Base-by-base conservation (phyloP, 106 monocot genomes). In the Dioscorea alata region DNA sequence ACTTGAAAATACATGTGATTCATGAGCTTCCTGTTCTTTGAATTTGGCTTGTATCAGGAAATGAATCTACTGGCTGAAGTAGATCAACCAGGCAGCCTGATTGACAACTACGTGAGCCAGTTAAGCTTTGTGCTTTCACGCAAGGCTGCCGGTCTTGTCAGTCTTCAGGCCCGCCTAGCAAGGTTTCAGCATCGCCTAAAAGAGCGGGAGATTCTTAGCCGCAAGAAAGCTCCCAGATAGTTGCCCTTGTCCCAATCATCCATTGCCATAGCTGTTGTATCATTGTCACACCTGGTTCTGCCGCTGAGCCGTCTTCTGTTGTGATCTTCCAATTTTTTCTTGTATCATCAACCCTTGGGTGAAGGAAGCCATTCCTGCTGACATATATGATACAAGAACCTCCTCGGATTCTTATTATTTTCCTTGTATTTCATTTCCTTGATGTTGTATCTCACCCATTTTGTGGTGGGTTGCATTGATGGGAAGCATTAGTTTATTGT, bases 1-100 rank as follows among this genome's bases (percentile, higher is more conserved):
- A 28, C 28, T 28, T 28, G 28, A 28, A 28, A 28, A 42, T 42
- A 6, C 10, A 19, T 19, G 0, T 56, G 54, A 56, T 56, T 18
- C 54, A 56, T 56, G 13, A 12, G 28, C 63, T 16, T 63, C 31
- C 25, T 60, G 34, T 50, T 23, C 13, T 42, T 5, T 10, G 42
- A 42, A 10, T 2, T 28, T 25, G 49, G 51, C 8, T 59, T 59
- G 7, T 22, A 33, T 28, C 73, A 93, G 93, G 93, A 93, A 68
- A 93, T 93, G 93, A 93, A 89, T 69, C 53, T 93, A 58, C 64
- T 93, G 81, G 83, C 85, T 22, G 93, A 89, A 65, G 89, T 89
- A 3, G 89, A 93, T 34, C 86, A 93, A 52, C 93, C 93, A 13
- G 93, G 93, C 23, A 93, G 89, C 62, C 78, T 81, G 31, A 86